These are phyloP conservation scores for Knufia petricola DNA, from an alignment of 2,329 filamentous ascomycete genomes.

Conservation along the genomic window DNA sequence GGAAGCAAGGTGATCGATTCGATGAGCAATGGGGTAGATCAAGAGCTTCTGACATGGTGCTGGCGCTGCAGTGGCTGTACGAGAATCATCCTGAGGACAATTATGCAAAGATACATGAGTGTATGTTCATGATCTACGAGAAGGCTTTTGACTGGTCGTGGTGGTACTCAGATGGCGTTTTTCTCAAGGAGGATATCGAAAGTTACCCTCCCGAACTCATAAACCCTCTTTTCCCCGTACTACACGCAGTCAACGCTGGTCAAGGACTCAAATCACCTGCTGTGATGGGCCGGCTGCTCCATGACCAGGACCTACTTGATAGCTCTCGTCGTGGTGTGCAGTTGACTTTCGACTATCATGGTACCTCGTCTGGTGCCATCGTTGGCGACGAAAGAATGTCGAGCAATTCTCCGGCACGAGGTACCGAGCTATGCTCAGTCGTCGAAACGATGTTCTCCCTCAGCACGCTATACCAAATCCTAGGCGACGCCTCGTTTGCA, in stretches of 20 bases:
- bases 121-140: conserved; percentile 36
- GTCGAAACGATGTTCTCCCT: conserved; percentile 46
- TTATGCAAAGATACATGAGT: conserved; percentile 30
- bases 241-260: conserved; percentile 41
- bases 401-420: conserved; percentile 34
- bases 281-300: conserved; percentile 37
- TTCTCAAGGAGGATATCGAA: conserved; percentile 30
- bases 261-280: conserved; percentile 40
- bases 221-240: conserved; percentile 30
- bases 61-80: conserved; percentile 41
- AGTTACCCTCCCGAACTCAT: conserved; percentile 27
- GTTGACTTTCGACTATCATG: conserved; percentile 41
- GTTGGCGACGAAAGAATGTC: conserved; percentile 42
- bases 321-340: conserved; percentile 36
- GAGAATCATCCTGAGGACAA: conserved; percentile 35
- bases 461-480: conserved; percentile 41
- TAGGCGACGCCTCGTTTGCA: conserved; percentile 40
- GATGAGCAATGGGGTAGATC: conserved; percentile 34
- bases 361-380: conserved; percentile 39
- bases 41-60: conserved; percentile 36
- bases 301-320: conserved; percentile 34
- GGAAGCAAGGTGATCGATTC: conserved; percentile 36
- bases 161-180: conserved; percentile 32
- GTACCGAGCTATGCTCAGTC: conserved; percentile 43
- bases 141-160: conserved; percentile 33